Evolutionary conservation across 352 stramenopile genomes (phyloP).

Genomic region (Vaucheria bursata): DNA sequence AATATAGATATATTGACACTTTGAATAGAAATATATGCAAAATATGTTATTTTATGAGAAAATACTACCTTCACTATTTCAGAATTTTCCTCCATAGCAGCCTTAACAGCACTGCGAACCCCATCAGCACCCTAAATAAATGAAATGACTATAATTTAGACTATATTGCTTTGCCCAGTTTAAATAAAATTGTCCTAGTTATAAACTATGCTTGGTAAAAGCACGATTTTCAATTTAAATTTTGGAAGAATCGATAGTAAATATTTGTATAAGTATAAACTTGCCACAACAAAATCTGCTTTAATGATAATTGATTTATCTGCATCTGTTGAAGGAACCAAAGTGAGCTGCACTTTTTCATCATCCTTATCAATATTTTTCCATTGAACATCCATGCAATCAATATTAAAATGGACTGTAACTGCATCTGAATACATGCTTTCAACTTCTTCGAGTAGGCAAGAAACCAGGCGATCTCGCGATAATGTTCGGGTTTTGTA

Average conservation of each 20-base stretch:
- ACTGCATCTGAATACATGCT: constrained; percentile 34
- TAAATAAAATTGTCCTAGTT: too few species aligned
- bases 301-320: too few species aligned
- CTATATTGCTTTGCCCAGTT: too few species aligned
- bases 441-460: constrained; percentile 39
- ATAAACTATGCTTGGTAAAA: too few species aligned
- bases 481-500: constrained; percentile 38
- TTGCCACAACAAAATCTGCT: too few species aligned
- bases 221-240: too few species aligned
- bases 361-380: too few species aligned
- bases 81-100: constrained; percentile 26
- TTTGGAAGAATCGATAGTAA: too few species aligned
- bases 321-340: too few species aligned
- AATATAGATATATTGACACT: background rate
- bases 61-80: constrained; percentile 14
- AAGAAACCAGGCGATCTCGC: constrained; percentile 42
- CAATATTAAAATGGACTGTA: constrained; percentile 25
- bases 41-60: background rate
- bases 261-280: background rate
- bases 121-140: constrained; percentile 57
- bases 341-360: too few species aligned
- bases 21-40: background rate
- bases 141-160: too few species aligned
- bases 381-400: constrained; percentile 43
- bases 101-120: constrained; percentile 31